These are phyloP conservation scores for Yamadazyma songkhlaensis DNA, from an alignment of 1,139 yeast genomes.

Conservation along the genomic window DNA sequence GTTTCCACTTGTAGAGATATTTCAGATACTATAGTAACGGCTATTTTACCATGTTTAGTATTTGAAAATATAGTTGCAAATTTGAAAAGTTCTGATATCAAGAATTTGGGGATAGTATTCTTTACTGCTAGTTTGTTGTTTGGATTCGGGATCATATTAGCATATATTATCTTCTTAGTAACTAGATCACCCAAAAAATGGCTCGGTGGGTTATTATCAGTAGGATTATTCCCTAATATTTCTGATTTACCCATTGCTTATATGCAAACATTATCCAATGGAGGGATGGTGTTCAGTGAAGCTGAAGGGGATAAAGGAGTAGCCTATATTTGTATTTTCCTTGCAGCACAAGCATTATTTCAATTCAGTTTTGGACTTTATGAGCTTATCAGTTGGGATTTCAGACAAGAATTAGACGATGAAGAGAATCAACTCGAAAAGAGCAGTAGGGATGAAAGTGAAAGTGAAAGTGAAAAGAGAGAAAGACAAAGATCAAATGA, in stretches of 20 bases:
- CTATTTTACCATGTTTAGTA: slow-evolving; percentile 74
- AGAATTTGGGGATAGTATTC: slow-evolving; percentile 70
- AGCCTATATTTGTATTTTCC: slow-evolving; percentile 79
- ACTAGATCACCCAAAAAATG: slow-evolving; percentile 65
- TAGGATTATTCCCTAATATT: slow-evolving; percentile 65
- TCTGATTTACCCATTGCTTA: slow-evolving; percentile 90
- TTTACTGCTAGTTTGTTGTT: slow-evolving; percentile 52
- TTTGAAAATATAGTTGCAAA: slow-evolving; percentile 74
- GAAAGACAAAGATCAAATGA: not conserved
- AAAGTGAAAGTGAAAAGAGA: slow-evolving; percentile 5
- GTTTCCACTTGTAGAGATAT: slow-evolving; percentile 75
- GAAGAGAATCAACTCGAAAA: slow-evolving; percentile 9
- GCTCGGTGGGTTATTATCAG: slow-evolving; percentile 73
- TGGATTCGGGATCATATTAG: slow-evolving; percentile 34
- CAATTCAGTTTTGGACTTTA: slow-evolving; percentile 80
- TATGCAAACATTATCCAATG: slow-evolving; percentile 72
- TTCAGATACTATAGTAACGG: slow-evolving; percentile 68
- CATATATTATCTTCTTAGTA: slow-evolving; percentile 27
- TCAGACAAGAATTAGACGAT: slow-evolving; percentile 29
- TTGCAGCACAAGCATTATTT: slow-evolving; percentile 65
- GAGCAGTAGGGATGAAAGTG: slow-evolving; percentile 3
- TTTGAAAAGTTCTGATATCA: slow-evolving; percentile 68
- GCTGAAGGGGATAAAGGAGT: slow-evolving; percentile 74
- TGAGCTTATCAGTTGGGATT: slow-evolving; percentile 69
- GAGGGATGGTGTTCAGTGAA: slow-evolving; percentile 52